A percentile compares a stretch with the other conserved stretches of the same genome.
Conservation (phyloP, 1,139 yeast genomes). For the Blastobotrys aristatus region DNA sequence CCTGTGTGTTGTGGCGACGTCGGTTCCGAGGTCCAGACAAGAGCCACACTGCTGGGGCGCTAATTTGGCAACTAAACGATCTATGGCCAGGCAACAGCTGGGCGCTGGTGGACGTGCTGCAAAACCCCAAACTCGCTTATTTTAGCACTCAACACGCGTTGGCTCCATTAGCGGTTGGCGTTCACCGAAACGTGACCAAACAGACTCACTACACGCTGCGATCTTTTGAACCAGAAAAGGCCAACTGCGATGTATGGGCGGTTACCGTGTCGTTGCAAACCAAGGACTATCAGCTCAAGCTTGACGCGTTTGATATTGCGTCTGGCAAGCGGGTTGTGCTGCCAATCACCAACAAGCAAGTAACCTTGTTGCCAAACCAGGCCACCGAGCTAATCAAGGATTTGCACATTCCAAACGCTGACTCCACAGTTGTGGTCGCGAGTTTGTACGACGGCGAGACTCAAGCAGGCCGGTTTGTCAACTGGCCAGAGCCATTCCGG, state of each 20-base stretch:
- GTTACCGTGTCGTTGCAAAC: constrained; percentile 31
- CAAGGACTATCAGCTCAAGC: constrained; percentile 26
- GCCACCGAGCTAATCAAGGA: constrained; percentile 30
- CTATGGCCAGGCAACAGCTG: constrained; percentile 48
- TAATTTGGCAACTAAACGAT: constrained; percentile 49
- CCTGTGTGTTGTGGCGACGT: constrained; percentile 41
- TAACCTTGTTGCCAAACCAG: constrained; percentile 30
- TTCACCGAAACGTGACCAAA: constrained; percentile 30
- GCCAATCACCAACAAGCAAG: constrained; percentile 12
- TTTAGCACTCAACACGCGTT: constrained; percentile 43
- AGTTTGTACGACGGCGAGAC: constrained; percentile 8
- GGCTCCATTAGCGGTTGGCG: constrained; percentile 34
- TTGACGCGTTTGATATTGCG: constrained; percentile 33
- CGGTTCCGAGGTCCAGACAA: constrained; percentile 38
- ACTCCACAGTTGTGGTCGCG: constrained; percentile 16
- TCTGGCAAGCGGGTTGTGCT: constrained; percentile 28
- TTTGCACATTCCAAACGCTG: constrained; percentile 12
- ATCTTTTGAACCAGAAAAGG: constrained; percentile 15
- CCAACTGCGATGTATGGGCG: constrained; percentile 39
- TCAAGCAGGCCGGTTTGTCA: constrained; percentile 15
- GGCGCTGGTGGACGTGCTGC: constrained; percentile 41
- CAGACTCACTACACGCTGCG: constrained; percentile 15
- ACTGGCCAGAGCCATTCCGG: constrained; percentile 26
- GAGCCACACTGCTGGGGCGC: constrained; percentile 38
- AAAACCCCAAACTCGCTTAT: constrained; percentile 41